Base-by-base conservation (phyloP, 352 stramenopile species). In the Phytophthora niederhauseri region DNA sequence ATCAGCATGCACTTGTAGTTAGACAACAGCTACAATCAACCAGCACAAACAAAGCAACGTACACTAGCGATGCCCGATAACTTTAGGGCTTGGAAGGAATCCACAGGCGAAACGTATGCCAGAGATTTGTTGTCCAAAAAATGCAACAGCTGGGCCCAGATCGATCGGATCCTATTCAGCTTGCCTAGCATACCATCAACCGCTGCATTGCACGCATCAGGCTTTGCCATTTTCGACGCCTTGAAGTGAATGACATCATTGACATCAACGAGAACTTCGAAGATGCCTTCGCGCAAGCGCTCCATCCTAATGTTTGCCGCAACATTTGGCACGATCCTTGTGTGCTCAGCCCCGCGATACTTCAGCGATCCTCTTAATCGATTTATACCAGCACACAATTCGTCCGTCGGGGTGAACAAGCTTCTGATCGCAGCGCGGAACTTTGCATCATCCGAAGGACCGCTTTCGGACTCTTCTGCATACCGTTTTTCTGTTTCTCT, bases 51-150 rank as follows among this genome's bases (percentile, higher is more conserved):
- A 61, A 49, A 48, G 15, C 2, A 54, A 81, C 85, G 31, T 81
- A 94, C 85, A 57, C 69, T 83, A 4, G 77, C 64, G 36, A 95
- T 93, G 57, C 87, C 87, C 20, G 87, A 82, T 14, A 91, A 64
- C 12, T 75, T 87, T 7, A 95, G 71, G 14, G 76, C 64, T 51
- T 87, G 76, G 50, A 93, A 93, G 0, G 85, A 85, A 24, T 89
- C 78, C 53, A 81, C 76, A 17, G 80, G 68, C 12, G 87, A 77
- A 17, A 78, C 61, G 26, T 79, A 76, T 0, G 64, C 61, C 17
- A 92, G 60, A 20, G 82, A 82, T 53, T 92, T 92, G 12, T 78
- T 69, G 61, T 95, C 82, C 41, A 93, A 68, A 19, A 95, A 95
- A 55, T 93, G 80, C 38, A 93, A 65, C 48, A 93, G 51, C 31